Base-by-base conservation (phyloP, 306 rosid genomes). In the Malus sieversii region DNA sequence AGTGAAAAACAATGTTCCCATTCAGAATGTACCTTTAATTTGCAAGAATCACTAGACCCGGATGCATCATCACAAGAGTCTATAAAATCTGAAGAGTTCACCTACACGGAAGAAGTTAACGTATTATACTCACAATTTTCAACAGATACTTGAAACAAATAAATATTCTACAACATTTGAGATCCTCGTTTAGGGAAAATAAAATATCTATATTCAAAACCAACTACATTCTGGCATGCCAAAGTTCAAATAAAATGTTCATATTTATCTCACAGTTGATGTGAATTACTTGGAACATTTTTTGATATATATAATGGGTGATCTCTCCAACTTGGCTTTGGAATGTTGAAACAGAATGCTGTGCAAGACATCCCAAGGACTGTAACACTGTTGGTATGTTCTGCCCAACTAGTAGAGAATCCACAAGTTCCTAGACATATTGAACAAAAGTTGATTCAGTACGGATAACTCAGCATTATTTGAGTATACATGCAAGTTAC, bases 341-440 rank as follows among this genome's bases (percentile, higher is more conserved):
- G 72, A 92, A 89, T 71, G 85, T 80, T 55, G 93, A 83, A 81
- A 81, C 74, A 82, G 90, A 88, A 84, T 87, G 80, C 79, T 90
- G 89, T 32, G 96, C 89, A 78, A 90, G 79, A 76, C 97, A 95
- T 45, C 98, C 93, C 78, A 95, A 74, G 76, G 98, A 90, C 85
- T 95, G 98, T 84, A 95, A 84, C 82, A 89, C 84, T 61, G 98
- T 90, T 40, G 96, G 92, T 58, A 89, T 72, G 77, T 90, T 92
- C 80, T 71, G n/a, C 79, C 88, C 84, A 61, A 76, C 76, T 80
- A 76, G 80, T 57, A 92, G 84, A 61, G 88, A 80, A 77, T 83
- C 87, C 69, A 85, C 82, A 46, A 90, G 96, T 66, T 46, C 92
- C 97, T 95, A 88, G 74, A 18, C 20, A 80, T 55, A 33, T 74